Evolutionary conservation across 2,329 filamentous ascomycete species (phyloP), one percentile per base, ranked within the genome.

Genomic region (Fusarium transvaalense): DNA sequence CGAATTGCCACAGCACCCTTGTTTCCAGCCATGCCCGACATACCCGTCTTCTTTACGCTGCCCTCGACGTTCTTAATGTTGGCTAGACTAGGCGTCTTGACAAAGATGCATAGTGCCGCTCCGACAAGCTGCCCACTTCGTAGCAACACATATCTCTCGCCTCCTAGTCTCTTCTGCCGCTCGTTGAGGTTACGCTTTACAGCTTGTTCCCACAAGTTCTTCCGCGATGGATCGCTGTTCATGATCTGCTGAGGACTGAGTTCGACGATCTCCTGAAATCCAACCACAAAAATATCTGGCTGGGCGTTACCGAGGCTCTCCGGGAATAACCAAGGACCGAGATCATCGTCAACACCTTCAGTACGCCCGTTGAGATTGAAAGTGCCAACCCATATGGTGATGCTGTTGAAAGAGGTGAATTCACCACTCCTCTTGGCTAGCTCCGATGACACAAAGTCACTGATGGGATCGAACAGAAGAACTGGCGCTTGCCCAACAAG

Each of bases 241-340:
- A 99, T 97, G 75, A 99, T 98, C 76, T 99, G 96, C 77, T 98
- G 95, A 17, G 97, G 96, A 73, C 93, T 97, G 46, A 99, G 83
- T 76, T 97, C 93, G n/a, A 99, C 96, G 66, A 99, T 98, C 79
- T 99, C 96, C 76, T 99, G 96, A 74, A 99, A 98, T 0, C 93
- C 96, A 17, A 97, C 90, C 10, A 92, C 94, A 52, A 97, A 89
- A 37, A 99, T 92, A 61, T 95, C 92, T 8, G 96, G 94, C 64
- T 92, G 89, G 46, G 87, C 83, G 5, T 88, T 78, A 7, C 88
- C 85, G 12, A 85, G 52, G 1, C 76, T 68, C 6, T 85, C 80
- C 1, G 92, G 92, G 75, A 92, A 94, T 6, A 99, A 82, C 96
- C 96, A 99, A 3, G 90, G 84, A 1, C 92, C 91, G 14, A 99